Evolutionary conservation across 768 basidiomycete species (phyloP).

Genomic region (Hydnum rufescens): DNA sequence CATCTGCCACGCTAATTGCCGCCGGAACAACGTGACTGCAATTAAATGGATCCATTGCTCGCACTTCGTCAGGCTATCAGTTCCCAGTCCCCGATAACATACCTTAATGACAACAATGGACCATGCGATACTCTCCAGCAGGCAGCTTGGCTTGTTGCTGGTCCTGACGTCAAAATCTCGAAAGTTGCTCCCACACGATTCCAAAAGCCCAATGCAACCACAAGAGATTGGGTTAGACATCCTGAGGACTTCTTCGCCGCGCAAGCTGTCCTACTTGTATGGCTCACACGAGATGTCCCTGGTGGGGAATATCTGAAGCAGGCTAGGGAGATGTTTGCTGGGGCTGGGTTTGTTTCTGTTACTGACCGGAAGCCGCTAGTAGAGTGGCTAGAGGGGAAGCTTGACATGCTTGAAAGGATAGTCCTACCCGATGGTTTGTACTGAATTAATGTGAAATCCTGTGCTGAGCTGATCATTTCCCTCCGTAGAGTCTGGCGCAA

Average conservation of each 20-base stretch:
- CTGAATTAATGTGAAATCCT: neutral
- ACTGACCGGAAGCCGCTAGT: constrained; percentile 74
- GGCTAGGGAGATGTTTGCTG: constrained; percentile 51
- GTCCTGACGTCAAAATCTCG: constrained; percentile 30
- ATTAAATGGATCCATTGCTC: constrained; percentile 29
- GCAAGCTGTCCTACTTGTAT: constrained; percentile 72
- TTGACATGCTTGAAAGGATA: constrained; percentile 30
- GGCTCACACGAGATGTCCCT: constrained; percentile 49
- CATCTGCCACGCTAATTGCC: neutral
- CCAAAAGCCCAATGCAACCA: constrained; percentile 35
- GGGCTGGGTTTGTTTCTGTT: constrained; percentile 54
- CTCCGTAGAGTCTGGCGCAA: constrained; percentile 39
- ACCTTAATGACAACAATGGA: constrained; percentile 19
- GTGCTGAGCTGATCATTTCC: too few species aligned
- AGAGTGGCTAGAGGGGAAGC: constrained; percentile 61
- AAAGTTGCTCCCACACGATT: constrained; percentile 66
- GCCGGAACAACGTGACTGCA: neutral
- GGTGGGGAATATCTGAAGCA: constrained; percentile 81
- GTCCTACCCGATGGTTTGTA: constrained; percentile 27
- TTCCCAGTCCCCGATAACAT: constrained; percentile 30
- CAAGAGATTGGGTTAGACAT: constrained; percentile 20
- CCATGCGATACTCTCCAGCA: constrained; percentile 22
- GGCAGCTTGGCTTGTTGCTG: constrained; percentile 49
- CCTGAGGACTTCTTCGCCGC: constrained; percentile 53
- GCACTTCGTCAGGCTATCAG: constrained; percentile 45